These are phyloP conservation scores for Sporothrix luriei DNA, from an alignment of 2,329 filamentous ascomycete genomes.

Conservation along the genomic window DNA sequence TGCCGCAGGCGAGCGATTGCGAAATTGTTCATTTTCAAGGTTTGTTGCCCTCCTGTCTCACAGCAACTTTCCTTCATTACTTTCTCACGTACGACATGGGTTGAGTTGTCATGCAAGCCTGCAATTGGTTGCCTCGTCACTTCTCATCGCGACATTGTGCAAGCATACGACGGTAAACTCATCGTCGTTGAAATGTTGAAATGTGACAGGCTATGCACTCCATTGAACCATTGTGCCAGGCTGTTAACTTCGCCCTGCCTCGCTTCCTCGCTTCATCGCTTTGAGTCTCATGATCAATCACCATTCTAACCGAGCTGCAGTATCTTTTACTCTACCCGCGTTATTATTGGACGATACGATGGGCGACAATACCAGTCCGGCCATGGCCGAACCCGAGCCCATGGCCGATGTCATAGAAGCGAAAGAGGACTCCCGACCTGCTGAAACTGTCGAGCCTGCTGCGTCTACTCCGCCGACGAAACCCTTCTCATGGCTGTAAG, in stretches of 20 bases:
- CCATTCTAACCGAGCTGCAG: neutral
- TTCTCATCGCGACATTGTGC: neutral
- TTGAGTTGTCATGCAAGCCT: neutral
- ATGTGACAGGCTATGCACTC: neutral
- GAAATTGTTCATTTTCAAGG: neutral
- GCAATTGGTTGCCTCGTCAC: slow-evolving; percentile 4
- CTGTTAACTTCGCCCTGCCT: neutral
- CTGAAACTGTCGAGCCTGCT: too few relatives aligned
- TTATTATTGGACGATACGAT: neutral
- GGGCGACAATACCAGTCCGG: neutral
- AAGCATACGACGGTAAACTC: neutral
- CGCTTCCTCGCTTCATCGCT: neutral
- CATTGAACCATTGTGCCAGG: neutral
- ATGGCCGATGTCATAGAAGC: neutral
- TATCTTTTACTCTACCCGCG: neutral
- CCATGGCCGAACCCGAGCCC: neutral
- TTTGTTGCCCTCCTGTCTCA: neutral
- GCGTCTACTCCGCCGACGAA: neutral
- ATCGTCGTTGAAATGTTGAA: neutral
- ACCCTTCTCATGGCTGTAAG: slow-evolving; percentile 42
- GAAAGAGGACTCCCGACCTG: neutral
- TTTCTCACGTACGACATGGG: slow-evolving; percentile 4
- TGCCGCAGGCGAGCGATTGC: neutral
- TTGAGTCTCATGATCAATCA: neutral
- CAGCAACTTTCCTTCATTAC: neutral